Percentiles rank a stretch among this genome's conserved stretches.
Evolutionary conservation across 768 basidiomycete species (phyloP).

Genomic region (Mycena crocata): DNA sequence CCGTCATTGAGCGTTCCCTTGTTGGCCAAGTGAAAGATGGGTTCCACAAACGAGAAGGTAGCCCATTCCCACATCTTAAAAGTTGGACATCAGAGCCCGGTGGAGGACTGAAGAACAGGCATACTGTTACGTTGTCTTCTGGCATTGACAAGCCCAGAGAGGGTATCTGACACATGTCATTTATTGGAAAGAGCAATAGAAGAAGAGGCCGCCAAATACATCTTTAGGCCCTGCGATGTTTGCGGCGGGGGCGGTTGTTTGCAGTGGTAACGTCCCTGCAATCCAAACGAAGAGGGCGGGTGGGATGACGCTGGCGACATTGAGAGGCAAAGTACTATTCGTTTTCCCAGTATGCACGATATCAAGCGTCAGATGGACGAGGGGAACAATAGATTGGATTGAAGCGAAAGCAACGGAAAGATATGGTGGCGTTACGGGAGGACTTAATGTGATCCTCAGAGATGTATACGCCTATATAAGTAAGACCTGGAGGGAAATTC

Average conservation of each 20-base stretch:
- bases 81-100: conserved; percentile 3
- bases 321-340: conserved; percentile 34
- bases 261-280: conserved; percentile 69
- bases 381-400: conserved; percentile 48
- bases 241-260: conserved; percentile 53
- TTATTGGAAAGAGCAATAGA: conserved; percentile 19
- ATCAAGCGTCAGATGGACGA: conserved; percentile 51
- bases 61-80: conserved; percentile 69
- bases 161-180: conserved; percentile 52
- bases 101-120: neutral
- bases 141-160: conserved; percentile 64
- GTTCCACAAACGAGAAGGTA: conserved; percentile 73
- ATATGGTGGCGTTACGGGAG: conserved; percentile 66
- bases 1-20: conserved; percentile 59
- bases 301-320: conserved; percentile 46
- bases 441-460: conserved; percentile 51
- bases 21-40: conserved; percentile 65
- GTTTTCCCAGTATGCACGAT: conserved; percentile 35
- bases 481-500: neutral
- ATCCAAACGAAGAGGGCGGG: conserved; percentile 57
- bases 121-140: conserved; percentile 66
- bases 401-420: conserved; percentile 57
- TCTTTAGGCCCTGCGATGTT: conserved; percentile 63
- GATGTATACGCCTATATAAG: conserved; percentile 56
- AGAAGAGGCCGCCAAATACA: conserved; percentile 48